Percentiles rank a stretch among this genome's conserved stretches.
phyloP scores from a whole-genome alignment of 345 rosid genomes.

The Gossypium sturtianum region DNA sequence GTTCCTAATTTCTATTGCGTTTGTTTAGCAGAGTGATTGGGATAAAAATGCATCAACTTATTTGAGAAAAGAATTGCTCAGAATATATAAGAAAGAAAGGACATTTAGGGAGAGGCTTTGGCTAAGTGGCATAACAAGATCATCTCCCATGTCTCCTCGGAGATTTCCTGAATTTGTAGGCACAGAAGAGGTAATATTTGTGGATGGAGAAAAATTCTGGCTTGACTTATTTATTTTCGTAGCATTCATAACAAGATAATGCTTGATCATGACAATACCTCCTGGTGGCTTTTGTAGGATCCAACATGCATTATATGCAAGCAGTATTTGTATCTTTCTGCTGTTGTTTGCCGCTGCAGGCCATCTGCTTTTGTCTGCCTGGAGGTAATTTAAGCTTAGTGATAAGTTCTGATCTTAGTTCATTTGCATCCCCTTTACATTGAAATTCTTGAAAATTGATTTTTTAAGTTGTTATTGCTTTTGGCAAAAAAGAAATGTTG shows the following conservation, averaged over 20 bases:
- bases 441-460: neutral
- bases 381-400: conserved; percentile 53
- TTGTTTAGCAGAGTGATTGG: conserved; percentile 36
- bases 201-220: neutral
- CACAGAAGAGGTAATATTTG: conserved; percentile 67
- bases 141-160: conserved; percentile 65
- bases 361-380: conserved; percentile 80
- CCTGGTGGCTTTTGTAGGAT: conserved; percentile 50
- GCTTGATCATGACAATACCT: conserved; percentile 16
- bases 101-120: conserved; percentile 75
- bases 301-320: conserved; percentile 83
- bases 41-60: conserved; percentile 50
- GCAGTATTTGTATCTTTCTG: conserved; percentile 86
- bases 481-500: neutral
- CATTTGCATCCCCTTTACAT: neutral
- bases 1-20: conserved; percentile 6
- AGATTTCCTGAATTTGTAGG: conserved; percentile 77
- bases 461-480: neutral
- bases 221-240: neutral
- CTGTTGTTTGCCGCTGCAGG: conserved; percentile 69
- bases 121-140: conserved; percentile 71
- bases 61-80: conserved; percentile 68
- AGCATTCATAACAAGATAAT: neutral
- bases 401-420: neutral
- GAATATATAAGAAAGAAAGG: conserved; percentile 65